phyloP scores from a whole-genome alignment of 108 stramenopile species.

The Chaetoceros muelleri region DNA sequence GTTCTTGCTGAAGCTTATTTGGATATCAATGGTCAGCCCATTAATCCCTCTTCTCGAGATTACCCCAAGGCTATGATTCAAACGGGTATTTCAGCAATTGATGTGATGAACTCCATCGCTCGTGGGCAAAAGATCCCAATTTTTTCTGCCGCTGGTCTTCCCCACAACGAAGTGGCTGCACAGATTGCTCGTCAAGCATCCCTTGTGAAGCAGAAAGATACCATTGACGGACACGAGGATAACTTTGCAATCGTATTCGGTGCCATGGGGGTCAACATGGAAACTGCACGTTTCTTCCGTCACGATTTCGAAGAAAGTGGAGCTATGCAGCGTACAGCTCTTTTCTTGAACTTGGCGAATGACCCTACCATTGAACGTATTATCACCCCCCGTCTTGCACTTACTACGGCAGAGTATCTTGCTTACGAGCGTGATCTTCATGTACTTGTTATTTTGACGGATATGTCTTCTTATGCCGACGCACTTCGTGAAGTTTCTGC shows the following conservation, averaged over 20 bases:
- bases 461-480: conserved; percentile 99
- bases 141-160: conserved; percentile 99
- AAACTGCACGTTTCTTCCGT: conserved; percentile 98
- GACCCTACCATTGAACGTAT: conserved; percentile 99
- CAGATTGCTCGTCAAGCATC: conserved; percentile 99
- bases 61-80: conserved; percentile 99
- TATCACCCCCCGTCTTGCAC: conserved; percentile 97
- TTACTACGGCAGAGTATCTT: conserved; percentile 98
- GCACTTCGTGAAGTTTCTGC: conserved; percentile 99
- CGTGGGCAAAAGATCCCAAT: conserved; percentile 99
- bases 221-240: conserved; percentile 94
- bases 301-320: conserved; percentile 98
- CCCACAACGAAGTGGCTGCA: conserved; percentile 99
- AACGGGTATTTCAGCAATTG: conserved; percentile 99
- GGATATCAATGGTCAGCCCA: conserved; percentile 99
- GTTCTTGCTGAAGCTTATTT: conserved; percentile 98
- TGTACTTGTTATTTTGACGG: conserved; percentile 97
- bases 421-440: conserved; percentile 99
- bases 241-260: conserved; percentile 99
- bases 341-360: conserved; percentile 99
- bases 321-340: conserved; percentile 97
- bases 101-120: conserved; percentile 99
- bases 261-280: conserved; percentile 99
- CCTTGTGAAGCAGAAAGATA: conserved; percentile 95
- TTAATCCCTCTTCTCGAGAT: conserved; percentile 98